Evolutionary conservation across 257 asterid species (phyloP).

Genomic region (Fraxinus anomala): DNA sequence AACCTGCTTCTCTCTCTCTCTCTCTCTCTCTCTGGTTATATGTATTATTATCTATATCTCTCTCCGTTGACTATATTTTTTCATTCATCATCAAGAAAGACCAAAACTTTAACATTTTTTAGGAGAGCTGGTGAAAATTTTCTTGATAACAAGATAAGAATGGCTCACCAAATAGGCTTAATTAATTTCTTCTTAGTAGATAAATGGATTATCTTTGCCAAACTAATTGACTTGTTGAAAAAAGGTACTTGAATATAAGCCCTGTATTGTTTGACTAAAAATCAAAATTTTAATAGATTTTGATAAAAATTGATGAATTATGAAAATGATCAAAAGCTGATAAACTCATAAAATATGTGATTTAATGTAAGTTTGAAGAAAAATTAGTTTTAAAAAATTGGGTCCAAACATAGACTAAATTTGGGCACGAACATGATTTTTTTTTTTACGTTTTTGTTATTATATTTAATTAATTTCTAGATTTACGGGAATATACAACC

Average conservation of each 20-base stretch:
- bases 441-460: no score
- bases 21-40: slow-evolving; percentile 17
- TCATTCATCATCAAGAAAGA: slow-evolving; percentile 40
- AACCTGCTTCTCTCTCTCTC: slow-evolving; percentile 46
- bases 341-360: no score
- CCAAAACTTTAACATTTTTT: slow-evolving; percentile 23
- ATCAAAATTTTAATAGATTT: no score
- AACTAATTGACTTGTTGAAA: slow-evolving; percentile 30
- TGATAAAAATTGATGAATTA: no score
- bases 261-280: no score
- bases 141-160: slow-evolving; percentile 36
- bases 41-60: slow-evolving; percentile 14
- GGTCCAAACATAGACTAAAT: no score
- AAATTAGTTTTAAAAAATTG: no score
- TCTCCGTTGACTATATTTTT: slow-evolving; percentile 44
- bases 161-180: slow-evolving; percentile 10
- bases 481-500: no score
- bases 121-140: slow-evolving; percentile 32
- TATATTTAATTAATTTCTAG: no score
- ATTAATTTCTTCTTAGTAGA: neutral
- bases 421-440: no score
- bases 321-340: no score
- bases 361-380: no score
- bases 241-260: neutral
- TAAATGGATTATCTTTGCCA: slow-evolving; percentile 27